phyloP scores from a whole-genome alignment of 345 rosid genomes.

The Citrus cavaleriei region DNA sequence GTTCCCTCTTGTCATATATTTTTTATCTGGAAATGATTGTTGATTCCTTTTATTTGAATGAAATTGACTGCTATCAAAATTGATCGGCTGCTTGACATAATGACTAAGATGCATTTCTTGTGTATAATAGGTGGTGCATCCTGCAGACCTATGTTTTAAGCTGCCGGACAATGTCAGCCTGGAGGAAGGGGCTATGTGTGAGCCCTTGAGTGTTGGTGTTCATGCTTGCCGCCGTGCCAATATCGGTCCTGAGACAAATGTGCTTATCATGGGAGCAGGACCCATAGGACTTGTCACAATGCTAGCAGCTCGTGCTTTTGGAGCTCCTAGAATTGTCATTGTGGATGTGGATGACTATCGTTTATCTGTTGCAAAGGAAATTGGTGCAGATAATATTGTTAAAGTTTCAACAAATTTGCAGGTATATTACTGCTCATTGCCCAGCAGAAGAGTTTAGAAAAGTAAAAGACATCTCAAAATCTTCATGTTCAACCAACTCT shows the following conservation, averaged over 20 bases:
- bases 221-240: conserved; percentile 90
- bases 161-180: conserved; percentile 84
- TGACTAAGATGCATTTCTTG: background rate
- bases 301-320: conserved; percentile 90
- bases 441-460: background rate
- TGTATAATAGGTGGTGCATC: conserved; percentile 72
- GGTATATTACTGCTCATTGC: conserved; percentile 32
- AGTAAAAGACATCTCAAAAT: background rate
- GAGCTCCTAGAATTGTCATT: conserved; percentile 73
- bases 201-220: conserved; percentile 89
- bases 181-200: conserved; percentile 99
- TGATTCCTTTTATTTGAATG: background rate
- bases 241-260: conserved; percentile 66
- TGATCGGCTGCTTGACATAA: background rate
- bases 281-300: conserved; percentile 88
- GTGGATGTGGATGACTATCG: conserved; percentile 76
- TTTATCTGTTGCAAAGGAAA: conserved; percentile 65
- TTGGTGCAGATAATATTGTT: conserved; percentile 65
- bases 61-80: background rate
- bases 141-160: conserved; percentile 84
- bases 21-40: background rate
- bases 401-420: conserved; percentile 57
- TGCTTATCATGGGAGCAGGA: conserved; percentile 83
- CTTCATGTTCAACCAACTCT: background rate
- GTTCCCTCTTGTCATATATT: background rate